A percentile compares a stretch with the other conserved stretches of the same genome.
Evolutionary conservation across 306 rosid genomes (phyloP).

Genomic region (Quercus gilva): DNA sequence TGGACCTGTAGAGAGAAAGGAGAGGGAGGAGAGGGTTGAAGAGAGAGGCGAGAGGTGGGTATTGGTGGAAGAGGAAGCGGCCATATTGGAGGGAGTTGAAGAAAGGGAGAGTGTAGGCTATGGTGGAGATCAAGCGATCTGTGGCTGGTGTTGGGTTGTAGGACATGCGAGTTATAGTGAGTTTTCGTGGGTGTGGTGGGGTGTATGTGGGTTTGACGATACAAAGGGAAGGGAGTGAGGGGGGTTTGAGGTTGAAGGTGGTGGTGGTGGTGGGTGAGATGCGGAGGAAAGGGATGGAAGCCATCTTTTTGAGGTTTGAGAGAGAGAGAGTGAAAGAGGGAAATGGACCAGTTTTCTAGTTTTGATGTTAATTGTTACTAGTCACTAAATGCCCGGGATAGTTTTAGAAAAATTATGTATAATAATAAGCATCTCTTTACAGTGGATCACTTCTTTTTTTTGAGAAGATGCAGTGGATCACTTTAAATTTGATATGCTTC

Average conservation of each 20-base stretch:
- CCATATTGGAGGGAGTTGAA: slow-evolving; percentile 92
- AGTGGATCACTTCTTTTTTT: no score
- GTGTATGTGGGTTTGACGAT: background rate
- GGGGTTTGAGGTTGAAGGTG: background rate
- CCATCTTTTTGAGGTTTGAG: slow-evolving; percentile 22
- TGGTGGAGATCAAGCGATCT: slow-evolving; percentile 78
- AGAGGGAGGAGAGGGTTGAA: slow-evolving; percentile 77
- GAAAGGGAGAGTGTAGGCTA: slow-evolving; percentile 78
- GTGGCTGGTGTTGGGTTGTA: slow-evolving; percentile 47
- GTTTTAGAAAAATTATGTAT: no score
- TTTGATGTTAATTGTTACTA: no score
- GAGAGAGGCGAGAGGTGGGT: slow-evolving; percentile 54
- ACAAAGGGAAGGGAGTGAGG: background rate
- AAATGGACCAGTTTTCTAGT: background rate
- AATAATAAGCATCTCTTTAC: no score
- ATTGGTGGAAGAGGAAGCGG: slow-evolving; percentile 54
- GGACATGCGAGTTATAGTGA: slow-evolving; percentile 47
- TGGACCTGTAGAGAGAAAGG: slow-evolving; percentile 60
- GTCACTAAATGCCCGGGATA: no score
- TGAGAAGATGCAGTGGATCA: no score
- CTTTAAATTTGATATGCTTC: no score
- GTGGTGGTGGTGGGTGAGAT: slow-evolving; percentile 13
- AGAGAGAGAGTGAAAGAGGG: background rate
- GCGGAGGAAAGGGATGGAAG: slow-evolving; percentile 37
- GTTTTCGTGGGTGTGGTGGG: slow-evolving; percentile 15